Percentiles rank a stretch among this genome's conserved stretches.
These are phyloP conservation scores for Pseudonectria foliicola DNA, from an alignment of 2,329 filamentous ascomycete species.

Conservation along the genomic window DNA sequence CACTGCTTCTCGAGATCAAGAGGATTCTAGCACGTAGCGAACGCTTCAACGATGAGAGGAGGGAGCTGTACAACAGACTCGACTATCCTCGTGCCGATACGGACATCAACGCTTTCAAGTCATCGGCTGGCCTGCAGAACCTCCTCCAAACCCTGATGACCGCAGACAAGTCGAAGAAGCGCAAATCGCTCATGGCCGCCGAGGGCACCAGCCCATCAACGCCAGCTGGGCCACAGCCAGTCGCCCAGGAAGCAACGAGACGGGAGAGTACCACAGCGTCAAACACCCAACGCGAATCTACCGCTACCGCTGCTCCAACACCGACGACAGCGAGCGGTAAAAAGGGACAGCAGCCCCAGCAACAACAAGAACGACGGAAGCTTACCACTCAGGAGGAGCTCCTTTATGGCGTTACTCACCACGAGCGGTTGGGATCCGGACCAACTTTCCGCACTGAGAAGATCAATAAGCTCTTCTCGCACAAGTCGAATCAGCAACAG, in stretches of 20 bases:
- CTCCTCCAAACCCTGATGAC: conserved; percentile 77
- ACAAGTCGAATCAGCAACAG: conserved; percentile 70
- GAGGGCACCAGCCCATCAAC: conserved; percentile 45
- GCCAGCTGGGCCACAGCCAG: conserved; percentile 33
- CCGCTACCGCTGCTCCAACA: conserved; percentile 24
- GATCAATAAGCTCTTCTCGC: conserved; percentile 69
- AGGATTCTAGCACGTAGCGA: conserved; percentile 84
- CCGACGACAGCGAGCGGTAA: conserved; percentile 38
- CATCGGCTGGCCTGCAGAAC: conserved; percentile 69
- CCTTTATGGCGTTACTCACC: conserved; percentile 75
- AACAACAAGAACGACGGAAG: conserved; percentile 52
- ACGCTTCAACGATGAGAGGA: conserved; percentile 78
- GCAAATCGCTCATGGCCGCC: conserved; percentile 60
- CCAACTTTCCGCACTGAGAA: conserved; percentile 85
- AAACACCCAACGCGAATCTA: conserved; percentile 29
- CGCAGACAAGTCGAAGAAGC: conserved; percentile 84
- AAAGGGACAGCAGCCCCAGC: conserved; percentile 33
- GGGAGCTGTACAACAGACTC: conserved; percentile 78
- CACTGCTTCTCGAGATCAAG: conserved; percentile 81
- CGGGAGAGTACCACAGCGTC: conserved; percentile 49
- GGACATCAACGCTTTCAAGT: conserved; percentile 72
- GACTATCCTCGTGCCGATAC: conserved; percentile 68
- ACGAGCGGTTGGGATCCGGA: conserved; percentile 78
- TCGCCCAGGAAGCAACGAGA: conserved; percentile 32
- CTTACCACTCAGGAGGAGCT: conserved; percentile 69